These are phyloP conservation scores for Stipa capillata DNA, from an alignment of 176 grass and related monocot genomes.

Conservation along the genomic window DNA sequence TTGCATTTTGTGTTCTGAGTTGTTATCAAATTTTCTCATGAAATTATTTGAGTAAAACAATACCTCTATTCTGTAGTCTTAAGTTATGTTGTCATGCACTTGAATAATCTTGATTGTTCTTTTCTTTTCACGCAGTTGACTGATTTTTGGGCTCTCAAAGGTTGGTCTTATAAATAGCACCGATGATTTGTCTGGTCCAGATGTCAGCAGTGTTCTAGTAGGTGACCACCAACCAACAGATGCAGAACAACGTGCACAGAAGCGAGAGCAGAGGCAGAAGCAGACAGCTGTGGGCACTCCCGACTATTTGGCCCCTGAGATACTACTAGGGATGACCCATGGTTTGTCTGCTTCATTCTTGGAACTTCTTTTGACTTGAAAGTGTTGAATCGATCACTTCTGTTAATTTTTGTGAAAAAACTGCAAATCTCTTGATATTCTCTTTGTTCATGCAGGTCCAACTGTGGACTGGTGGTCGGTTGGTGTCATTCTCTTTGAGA, in stretches of 20 bases:
- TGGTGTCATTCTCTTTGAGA: slow-evolving; percentile 94
- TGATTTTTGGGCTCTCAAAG: slow-evolving; percentile 94
- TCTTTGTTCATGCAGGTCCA: slow-evolving; percentile 37
- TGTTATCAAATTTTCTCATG: not conserved
- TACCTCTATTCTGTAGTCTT: not conserved
- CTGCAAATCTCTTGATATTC: not conserved
- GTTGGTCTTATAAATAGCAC: slow-evolving; percentile 99
- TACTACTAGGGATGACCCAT: slow-evolving; percentile 85
- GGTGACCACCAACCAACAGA: slow-evolving; percentile 47
- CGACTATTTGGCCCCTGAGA: slow-evolving; percentile 97
- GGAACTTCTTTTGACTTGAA: not conserved
- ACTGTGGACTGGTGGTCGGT: slow-evolving; percentile 98
- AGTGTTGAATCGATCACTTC: not conserved
- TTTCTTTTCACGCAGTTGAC: slow-evolving; percentile 45
- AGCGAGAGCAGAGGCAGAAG: slow-evolving; percentile 69
- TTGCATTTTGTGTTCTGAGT: not conserved
- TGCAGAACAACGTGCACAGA: slow-evolving; percentile 54
- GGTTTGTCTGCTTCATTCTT: slow-evolving; percentile 28
- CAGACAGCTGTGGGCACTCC: slow-evolving; percentile 93
- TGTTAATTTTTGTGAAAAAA: not conserved
- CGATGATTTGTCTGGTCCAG: slow-evolving; percentile 93
- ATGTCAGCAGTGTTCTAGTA: slow-evolving; percentile 63
- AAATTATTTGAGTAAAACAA: not conserved
- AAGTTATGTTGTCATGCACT: not conserved
- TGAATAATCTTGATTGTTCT: not conserved